Base-by-base conservation (phyloP, 2,329 filamentous ascomycete genomes). In the Beauveria bassiana region DNA sequence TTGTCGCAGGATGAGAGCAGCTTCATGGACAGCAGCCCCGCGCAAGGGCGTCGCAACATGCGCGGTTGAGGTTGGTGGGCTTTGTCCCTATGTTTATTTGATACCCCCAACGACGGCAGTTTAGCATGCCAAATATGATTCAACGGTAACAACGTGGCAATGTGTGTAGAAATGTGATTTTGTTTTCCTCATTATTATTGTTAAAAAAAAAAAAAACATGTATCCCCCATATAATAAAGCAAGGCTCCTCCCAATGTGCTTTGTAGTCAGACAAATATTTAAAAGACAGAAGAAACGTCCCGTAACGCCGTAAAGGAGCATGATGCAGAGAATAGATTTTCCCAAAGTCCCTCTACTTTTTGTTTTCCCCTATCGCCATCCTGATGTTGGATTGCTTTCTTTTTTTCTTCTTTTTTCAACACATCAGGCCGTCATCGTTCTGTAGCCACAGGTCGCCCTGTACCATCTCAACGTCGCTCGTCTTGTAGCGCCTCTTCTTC, bases 1-100 rank as follows among this genome's bases (percentile, higher is more conserved):
- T 71, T 86, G 57, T 84, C 81, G 8, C 74, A 78, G 43, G 81
- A 85, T 43, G 85, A 82, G 61, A 85, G 83, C 70, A 86, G 82
- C 65, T 75, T 81, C 60, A 74, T 82, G 64, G 78, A 78, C 1
- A 83, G 81, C 66, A 85, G 82, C 66, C 83, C 83, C 3, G 68
- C 65, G n/a, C 75, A 77, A 16, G 68, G 76, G 10, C 74, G 75
- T 61, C 74, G 79, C 14, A 66, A 69, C 31, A 67, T 71, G 57
- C 68, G 71, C 51, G 61, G 68, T 20, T 66, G 52, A 56, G 28
- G 63, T 58, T 7, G 24, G 22, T 28, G 16, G 14, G 31, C 31
- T 24, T 31, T 22, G 24, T 3, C 22, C 22, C 10, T 38, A 12
- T 18, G 7, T 38, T 20, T 46, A 20, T 14, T 18, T 2, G 10